Percentiles rank a stretch among this genome's conserved stretches.
Conservation (phyloP, 768 basidiomycete genomes). For the Macrolepiota dolichaula region DNA sequence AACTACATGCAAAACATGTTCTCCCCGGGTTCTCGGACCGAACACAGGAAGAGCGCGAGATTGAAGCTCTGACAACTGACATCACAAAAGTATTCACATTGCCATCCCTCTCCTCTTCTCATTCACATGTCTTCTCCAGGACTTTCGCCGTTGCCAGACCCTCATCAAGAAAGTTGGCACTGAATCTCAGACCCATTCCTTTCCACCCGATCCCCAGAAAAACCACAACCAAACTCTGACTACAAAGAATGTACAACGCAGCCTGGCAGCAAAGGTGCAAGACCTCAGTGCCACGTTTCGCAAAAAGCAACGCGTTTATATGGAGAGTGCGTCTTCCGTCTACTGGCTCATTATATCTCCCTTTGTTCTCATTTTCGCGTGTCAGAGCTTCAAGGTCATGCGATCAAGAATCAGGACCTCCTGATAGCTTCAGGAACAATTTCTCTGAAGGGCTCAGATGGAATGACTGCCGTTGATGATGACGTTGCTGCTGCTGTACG, state of each 20-base stretch:
- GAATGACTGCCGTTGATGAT: slow-evolving; percentile 83
- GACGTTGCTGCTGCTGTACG: slow-evolving; percentile 84
- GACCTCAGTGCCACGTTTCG: slow-evolving; percentile 88
- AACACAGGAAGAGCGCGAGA: slow-evolving; percentile 89
- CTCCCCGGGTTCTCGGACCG: slow-evolving; percentile 97
- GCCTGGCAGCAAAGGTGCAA: slow-evolving; percentile 94
- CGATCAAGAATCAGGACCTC: slow-evolving; percentile 95
- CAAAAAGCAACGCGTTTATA: slow-evolving; percentile 97
- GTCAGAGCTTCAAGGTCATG: slow-evolving; percentile 92
- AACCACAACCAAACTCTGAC: slow-evolving; percentile 50
- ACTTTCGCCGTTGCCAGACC: slow-evolving; percentile 59
- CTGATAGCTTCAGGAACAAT: slow-evolving; percentile 87
- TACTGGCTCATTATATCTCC: slow-evolving; percentile 16
- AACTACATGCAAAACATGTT: slow-evolving; percentile 92
- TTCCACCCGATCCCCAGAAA: slow-evolving; percentile 53
- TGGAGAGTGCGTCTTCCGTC: slow-evolving; percentile 78
- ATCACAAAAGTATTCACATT: slow-evolving; percentile 72
- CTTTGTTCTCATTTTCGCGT: slow-evolving; percentile 13
- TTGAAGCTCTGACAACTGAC: slow-evolving; percentile 78
- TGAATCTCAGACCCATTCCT: slow-evolving; percentile 48
- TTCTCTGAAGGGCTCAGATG: slow-evolving; percentile 77
- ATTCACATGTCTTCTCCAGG: slow-evolving; percentile 34
- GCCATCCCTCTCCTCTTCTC: slow-evolving; percentile 41
- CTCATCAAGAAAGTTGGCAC: slow-evolving; percentile 76
- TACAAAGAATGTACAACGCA: slow-evolving; percentile 93